Evolutionary conservation across 306 rosid species (phyloP).

Genomic region (Betula pendula): DNA sequence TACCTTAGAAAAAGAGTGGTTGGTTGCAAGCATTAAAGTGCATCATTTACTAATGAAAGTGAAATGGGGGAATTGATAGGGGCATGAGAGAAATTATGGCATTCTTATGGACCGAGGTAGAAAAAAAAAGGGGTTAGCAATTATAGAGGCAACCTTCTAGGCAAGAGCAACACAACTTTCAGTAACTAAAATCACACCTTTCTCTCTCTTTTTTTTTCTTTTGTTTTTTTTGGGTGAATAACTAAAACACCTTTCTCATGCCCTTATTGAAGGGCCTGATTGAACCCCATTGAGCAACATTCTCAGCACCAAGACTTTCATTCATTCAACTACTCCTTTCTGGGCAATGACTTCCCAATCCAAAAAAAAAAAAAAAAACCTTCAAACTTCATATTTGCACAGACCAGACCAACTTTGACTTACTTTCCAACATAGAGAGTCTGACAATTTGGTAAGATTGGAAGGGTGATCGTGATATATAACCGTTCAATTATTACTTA

Average conservation of each 20-base stretch:
- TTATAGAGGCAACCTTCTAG: not conserved
- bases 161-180: not conserved
- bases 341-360: not conserved
- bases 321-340: too few relatives aligned
- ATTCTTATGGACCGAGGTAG: not conserved
- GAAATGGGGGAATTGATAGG: not conserved
- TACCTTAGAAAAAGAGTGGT: too few relatives aligned
- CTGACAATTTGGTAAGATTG: too few relatives aligned
- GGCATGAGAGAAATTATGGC: not conserved
- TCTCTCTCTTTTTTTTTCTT: too few relatives aligned
- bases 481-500: too few relatives aligned
- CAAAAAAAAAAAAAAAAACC: too few relatives aligned
- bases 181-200: not conserved
- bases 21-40: too few relatives aligned
- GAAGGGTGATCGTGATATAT: too few relatives aligned
- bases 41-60: too few relatives aligned
- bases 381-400: not conserved
- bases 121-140: not conserved
- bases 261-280: not conserved
- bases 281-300: not conserved
- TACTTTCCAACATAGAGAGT: not conserved
- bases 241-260: not conserved
- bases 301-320: not conserved
- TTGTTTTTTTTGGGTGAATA: too few relatives aligned
- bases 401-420: constrained; percentile 8